Conservation (phyloP, 2,329 filamentous ascomycete species). For the Talaromyces piceae region DNA sequence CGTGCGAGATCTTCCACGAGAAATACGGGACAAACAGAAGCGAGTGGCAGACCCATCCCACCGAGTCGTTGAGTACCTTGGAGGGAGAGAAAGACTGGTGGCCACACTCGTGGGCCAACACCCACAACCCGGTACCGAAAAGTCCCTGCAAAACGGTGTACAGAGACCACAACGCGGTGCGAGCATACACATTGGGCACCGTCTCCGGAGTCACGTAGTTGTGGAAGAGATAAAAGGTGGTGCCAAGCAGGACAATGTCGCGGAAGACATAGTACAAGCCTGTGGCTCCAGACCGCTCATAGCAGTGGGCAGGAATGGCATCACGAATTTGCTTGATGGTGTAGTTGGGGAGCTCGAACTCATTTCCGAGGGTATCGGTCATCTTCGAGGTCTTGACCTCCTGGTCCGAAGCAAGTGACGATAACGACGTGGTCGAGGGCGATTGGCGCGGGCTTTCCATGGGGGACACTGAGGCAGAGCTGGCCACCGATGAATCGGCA, state of each 20-base stretch:
- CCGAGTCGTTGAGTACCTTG: conserved; percentile 80
- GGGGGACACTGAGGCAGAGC: conserved; percentile 49
- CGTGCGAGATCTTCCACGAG: conserved; percentile 98
- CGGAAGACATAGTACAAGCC: conserved; percentile 78
- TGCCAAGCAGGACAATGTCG: conserved; percentile 64
- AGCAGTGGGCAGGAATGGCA: conserved; percentile 97
- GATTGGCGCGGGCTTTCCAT: conserved; percentile 56
- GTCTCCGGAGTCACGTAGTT: conserved; percentile 80
- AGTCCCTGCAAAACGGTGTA: conserved; percentile 83
- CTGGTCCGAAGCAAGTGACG: conserved; percentile 69
- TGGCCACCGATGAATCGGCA: conserved; percentile 48
- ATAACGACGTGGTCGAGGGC: conserved; percentile 81
- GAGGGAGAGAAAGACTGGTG: conserved; percentile 96
- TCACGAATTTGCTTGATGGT: conserved; percentile 96
- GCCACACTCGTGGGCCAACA: conserved; percentile 94
- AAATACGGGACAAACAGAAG: conserved; percentile 90
- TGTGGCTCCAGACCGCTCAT: conserved; percentile 68
- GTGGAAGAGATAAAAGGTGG: conserved; percentile 82
- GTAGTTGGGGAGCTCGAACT: conserved; percentile 88
- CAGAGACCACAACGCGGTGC: conserved; percentile 57
- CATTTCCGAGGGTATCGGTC: conserved; percentile 87
- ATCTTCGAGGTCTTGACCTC: conserved; percentile 46
- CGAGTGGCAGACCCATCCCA: conserved; percentile 88
- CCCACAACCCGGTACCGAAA: conserved; percentile 90
- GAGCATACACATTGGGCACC: conserved; percentile 61